Conservation (phyloP, 2,329 filamentous ascomycete genomes). For the Exophiala bonariae region DNA sequence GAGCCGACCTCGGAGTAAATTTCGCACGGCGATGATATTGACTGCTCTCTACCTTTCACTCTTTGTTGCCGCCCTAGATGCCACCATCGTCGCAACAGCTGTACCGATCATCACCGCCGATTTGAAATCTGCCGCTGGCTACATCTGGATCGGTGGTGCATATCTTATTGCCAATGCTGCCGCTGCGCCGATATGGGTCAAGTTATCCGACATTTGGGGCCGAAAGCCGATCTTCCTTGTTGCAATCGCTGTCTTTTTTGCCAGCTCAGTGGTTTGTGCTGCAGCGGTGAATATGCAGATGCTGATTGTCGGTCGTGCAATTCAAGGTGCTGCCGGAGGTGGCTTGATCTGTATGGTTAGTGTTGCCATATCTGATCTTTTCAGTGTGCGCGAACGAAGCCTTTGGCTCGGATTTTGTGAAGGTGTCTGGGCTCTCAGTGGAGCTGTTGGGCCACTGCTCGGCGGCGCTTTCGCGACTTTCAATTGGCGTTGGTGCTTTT, state of each 20-base stretch:
- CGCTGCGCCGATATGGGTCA: slow-evolving; percentile 69
- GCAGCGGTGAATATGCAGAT: slow-evolving; percentile 48
- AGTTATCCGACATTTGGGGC: slow-evolving; percentile 59
- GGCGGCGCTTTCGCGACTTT: slow-evolving; percentile 51
- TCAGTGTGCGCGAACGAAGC: slow-evolving; percentile 50
- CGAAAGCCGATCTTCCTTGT: slow-evolving; percentile 54
- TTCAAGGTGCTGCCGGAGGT: slow-evolving; percentile 57
- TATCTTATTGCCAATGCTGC: slow-evolving; percentile 71
- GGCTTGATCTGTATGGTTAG: slow-evolving; percentile 54
- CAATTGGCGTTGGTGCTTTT: slow-evolving; percentile 57
- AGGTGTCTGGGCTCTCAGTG: slow-evolving; percentile 57
- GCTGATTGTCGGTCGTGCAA: slow-evolving; percentile 53
- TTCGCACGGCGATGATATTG: slow-evolving; percentile 27
- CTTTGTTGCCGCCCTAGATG: slow-evolving; percentile 32
- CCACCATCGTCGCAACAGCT: slow-evolving; percentile 36
- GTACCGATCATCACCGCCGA: slow-evolving; percentile 32
- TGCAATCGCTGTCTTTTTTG: slow-evolving; percentile 51
- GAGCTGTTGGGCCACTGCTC: slow-evolving; percentile 53
- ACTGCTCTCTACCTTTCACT: slow-evolving; percentile 30
- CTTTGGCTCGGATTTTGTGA: slow-evolving; percentile 54
- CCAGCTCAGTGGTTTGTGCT: slow-evolving; percentile 52
- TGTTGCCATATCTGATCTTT: slow-evolving; percentile 58
- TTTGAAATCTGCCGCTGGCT: slow-evolving; percentile 67
- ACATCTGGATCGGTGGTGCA: slow-evolving; percentile 75
- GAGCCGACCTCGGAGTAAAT: slow-evolving; percentile 18